These are phyloP conservation scores for Didymella pinodella DNA, from an alignment of 2,329 filamentous ascomycete species.

Conservation along the genomic window DNA sequence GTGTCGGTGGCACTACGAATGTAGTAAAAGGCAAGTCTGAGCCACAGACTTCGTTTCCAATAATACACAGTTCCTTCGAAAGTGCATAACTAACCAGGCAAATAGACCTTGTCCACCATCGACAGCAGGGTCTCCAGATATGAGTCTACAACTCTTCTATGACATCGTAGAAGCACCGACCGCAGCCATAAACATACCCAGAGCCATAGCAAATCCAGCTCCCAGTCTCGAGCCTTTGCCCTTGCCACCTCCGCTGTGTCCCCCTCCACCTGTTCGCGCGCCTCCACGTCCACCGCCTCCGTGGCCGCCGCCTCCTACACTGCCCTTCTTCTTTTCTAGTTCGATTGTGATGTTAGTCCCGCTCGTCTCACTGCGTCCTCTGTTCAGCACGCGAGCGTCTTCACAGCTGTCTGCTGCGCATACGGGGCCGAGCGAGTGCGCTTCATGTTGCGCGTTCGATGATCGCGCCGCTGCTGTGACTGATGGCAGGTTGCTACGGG, in stretches of 20 bases:
- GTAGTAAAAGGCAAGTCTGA: constrained; percentile 49
- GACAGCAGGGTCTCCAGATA: too few relatives aligned
- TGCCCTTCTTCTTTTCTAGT: background rate
- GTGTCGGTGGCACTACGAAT: constrained; percentile 30
- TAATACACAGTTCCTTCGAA: background rate
- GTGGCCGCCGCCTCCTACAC: background rate
- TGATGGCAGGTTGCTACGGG: background rate
- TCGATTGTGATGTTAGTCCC: background rate
- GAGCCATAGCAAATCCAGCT: background rate
- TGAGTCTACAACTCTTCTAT: background rate
- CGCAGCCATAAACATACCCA: background rate
- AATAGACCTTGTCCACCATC: background rate
- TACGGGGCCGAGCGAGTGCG: background rate
- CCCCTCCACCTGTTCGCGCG: background rate
- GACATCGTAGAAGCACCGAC: background rate
- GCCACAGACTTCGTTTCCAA: constrained; percentile 17
- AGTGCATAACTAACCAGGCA: background rate
- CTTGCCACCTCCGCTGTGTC: background rate
- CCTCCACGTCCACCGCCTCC: background rate
- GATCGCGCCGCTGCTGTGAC: background rate
- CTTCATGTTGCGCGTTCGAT: background rate
- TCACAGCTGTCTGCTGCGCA: background rate
- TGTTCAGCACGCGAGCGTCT: background rate
- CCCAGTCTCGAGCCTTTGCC: background rate
- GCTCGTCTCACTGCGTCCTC: background rate